Conservation (phyloP, 1,139 yeast genomes). For the Zygosaccharomyces sapae region DNA sequence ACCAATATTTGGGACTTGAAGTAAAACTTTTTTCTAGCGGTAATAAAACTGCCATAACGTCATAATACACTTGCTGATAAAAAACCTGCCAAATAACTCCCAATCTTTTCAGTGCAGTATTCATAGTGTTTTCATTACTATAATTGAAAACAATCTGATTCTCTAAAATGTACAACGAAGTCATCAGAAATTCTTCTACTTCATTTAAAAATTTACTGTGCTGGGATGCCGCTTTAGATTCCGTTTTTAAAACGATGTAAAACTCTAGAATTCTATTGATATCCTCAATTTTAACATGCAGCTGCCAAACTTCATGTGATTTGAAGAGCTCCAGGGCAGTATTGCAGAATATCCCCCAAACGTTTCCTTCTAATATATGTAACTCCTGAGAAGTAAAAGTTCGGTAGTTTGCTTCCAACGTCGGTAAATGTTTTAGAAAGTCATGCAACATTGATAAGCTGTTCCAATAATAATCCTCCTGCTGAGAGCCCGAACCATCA, state of each 20-base stretch:
- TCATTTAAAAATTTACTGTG: slow-evolving; percentile 39
- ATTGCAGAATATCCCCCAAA: slow-evolving; percentile 35
- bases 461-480: slow-evolving; percentile 21
- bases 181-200: slow-evolving; percentile 44
- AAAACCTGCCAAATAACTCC: slow-evolving; percentile 53
- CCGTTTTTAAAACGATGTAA: slow-evolving; percentile 28
- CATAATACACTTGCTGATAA: slow-evolving; percentile 50
- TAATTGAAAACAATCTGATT: slow-evolving; percentile 36
- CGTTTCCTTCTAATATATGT: slow-evolving; percentile 31
- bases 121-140: slow-evolving; percentile 30
- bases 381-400: slow-evolving; percentile 31
- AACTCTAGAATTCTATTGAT: slow-evolving; percentile 38
- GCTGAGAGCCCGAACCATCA: slow-evolving; percentile 13
- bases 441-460: slow-evolving; percentile 31
- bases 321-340: slow-evolving; percentile 32
- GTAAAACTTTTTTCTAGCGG: slow-evolving; percentile 47
- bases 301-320: slow-evolving; percentile 32
- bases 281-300: slow-evolving; percentile 39
- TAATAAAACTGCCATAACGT: slow-evolving; percentile 54
- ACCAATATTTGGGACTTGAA: slow-evolving; percentile 21
- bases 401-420: slow-evolving; percentile 33
- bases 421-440: slow-evolving; percentile 32
- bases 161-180: slow-evolving; percentile 45
- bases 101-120: slow-evolving; percentile 37
- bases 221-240: slow-evolving; percentile 25